Conservation (phyloP, 1,284 basidiomycete species). For the Apiotrichum sp. region DNA sequence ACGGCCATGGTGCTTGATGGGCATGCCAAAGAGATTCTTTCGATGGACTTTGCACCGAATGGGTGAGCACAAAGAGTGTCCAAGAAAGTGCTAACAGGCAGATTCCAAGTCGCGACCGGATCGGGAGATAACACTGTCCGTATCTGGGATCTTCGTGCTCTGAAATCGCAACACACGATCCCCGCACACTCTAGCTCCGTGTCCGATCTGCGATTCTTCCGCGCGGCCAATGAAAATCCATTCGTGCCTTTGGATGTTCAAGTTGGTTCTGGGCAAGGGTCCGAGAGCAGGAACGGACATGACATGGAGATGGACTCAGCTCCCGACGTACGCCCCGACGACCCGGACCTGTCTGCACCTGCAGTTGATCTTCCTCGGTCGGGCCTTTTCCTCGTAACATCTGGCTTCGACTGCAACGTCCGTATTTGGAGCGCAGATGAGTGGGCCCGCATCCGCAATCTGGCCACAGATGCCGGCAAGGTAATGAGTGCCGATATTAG, state of each 20-base stretch:
- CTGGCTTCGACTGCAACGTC: constrained; percentile 92
- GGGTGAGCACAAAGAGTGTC: constrained; percentile 55
- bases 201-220: constrained; percentile 91
- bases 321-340: constrained; percentile 8
- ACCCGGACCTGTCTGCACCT: constrained; percentile 34
- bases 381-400: constrained; percentile 85
- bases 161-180: constrained; percentile 90
- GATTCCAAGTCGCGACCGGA: constrained; percentile 94
- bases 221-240: constrained; percentile 42
- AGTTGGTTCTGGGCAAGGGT: neutral
- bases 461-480: constrained; percentile 91
- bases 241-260: constrained; percentile 26
- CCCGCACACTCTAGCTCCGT: constrained; percentile 93
- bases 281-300: constrained; percentile 24
- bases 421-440: constrained; percentile 98
- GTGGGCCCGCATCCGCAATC: constrained; percentile 82
- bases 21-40: constrained; percentile 87
- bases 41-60: constrained; percentile 90
- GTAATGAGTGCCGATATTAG: constrained; percentile 96
- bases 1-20: constrained; percentile 98
- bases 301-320: constrained; percentile 36
- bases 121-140: constrained; percentile 95
- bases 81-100: constrained; percentile 34
- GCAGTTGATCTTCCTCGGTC: constrained; percentile 53
- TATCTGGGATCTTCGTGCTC: constrained; percentile 95